A percentile compares a stretch with the other conserved stretches of the same genome.
phyloP scores from a whole-genome alignment of 2,329 filamentous ascomycete species.

The Karstenula rhodostoma region DNA sequence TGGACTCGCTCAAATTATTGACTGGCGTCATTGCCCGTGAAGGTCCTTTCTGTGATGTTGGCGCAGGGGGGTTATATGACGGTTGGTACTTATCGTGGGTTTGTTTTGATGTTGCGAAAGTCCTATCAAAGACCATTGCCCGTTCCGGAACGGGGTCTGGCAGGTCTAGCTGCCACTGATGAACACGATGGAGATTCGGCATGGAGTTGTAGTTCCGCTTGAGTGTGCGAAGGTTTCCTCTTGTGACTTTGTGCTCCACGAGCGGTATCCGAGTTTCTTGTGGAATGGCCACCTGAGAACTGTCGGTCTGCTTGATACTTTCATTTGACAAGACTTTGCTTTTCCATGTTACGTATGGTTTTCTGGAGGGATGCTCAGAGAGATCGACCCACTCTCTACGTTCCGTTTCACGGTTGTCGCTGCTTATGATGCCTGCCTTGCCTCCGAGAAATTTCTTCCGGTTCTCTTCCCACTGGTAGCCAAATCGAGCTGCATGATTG shows the following conservation, averaged over 20 bases:
- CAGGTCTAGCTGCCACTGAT: background rate
- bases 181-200: background rate
- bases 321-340: background rate
- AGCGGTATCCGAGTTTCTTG: background rate
- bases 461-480: background rate
- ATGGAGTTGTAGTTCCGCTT: background rate
- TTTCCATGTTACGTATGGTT: background rate
- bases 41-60: background rate
- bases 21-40: background rate
- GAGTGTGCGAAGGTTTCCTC: background rate
- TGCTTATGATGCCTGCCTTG: background rate
- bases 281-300: background rate
- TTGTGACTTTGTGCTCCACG: background rate
- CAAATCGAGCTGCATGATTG: background rate
- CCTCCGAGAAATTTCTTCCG: background rate
- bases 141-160: background rate
- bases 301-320: background rate
- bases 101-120: background rate
- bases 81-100: background rate
- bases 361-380: background rate
- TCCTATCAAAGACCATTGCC: background rate
- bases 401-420: background rate
- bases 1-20: background rate
- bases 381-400: background rate
- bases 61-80: background rate